Base-by-base conservation (phyloP, 164 flowering plant species). In the Magnolia kwangsiensis region DNA sequence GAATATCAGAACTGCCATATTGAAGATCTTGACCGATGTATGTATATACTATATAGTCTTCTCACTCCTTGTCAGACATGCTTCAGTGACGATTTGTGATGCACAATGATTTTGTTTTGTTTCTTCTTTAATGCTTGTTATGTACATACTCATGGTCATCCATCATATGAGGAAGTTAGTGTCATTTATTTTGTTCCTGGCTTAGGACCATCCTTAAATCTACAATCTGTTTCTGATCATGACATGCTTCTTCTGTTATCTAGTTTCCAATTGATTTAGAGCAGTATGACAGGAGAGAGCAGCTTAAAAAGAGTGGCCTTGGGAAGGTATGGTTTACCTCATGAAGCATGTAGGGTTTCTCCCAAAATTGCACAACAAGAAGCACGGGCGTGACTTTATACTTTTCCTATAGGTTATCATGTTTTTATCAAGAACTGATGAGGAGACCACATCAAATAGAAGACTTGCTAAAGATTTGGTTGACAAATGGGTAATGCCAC, bases 401-500 rank as follows among this genome's bases (percentile, higher is more conserved):
- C 63, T 61, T 78, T 55, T 27, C 63, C 51, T 78, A 72, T 86
- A 96, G 99, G 99, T 94, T 74, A 92, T 96, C 74, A 96, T 96
- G 99, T 96, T 96, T 78, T 81, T 96, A 80, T 96, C 99, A 61
- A 90, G 89, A 79, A 90, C 98, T 31, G 97, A 90, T 73, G 99
- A 96, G 86, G 98, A 96, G 86, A 96, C 93, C 16, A 88, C 95
- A 10, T 75, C 92, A 59, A 96, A 93, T 82, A 84, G 95, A 72
- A 96, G 87, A 77, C 96, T 94, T 82, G 99, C 99, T 0, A 94
- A 93, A 79, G 99, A 96, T 65, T 84, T 96, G 85, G 98, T 96
- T 77, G 98, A 96, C 80, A 90, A 93, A 92, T 96, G 99, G 99
- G 99, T 96, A 90, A 82, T 59, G n/a, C 55, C 69, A 16, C n/a